These are phyloP conservation scores for Leccinellum rugosiceps DNA, from an alignment of 768 basidiomycete genomes.

Conservation along the genomic window DNA sequence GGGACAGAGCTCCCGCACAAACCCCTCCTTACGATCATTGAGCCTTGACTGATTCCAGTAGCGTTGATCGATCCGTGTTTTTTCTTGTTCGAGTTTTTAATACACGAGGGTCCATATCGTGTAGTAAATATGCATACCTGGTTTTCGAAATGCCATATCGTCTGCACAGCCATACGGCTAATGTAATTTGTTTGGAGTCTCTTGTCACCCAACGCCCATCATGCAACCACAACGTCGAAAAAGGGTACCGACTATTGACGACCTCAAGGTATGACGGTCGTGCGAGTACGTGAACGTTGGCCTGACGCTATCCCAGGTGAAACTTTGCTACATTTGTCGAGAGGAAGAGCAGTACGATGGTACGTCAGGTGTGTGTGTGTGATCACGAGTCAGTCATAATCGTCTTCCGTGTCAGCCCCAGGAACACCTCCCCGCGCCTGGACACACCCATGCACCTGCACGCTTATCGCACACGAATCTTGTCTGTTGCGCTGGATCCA, in stretches of 20 bases:
- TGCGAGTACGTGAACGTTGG: not conserved
- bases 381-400: not conserved
- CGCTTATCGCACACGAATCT: conserved; percentile 74
- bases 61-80: conserved; percentile 3
- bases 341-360: conserved; percentile 63
- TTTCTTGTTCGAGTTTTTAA: not conserved
- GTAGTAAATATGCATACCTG: conserved; percentile 24
- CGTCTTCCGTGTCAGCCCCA: conserved; percentile 29
- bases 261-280: conserved; percentile 28
- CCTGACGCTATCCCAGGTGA: conserved; percentile 41
- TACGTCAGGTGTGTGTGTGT: conserved; percentile 9
- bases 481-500: conserved; percentile 82
- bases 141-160: conserved; percentile 12
- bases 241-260: conserved; percentile 32
- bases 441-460: conserved; percentile 81
- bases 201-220: not conserved
- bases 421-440: conserved; percentile 54
- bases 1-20: conserved; percentile 45
- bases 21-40: conserved; percentile 61
- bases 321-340: conserved; percentile 77
- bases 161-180: not conserved
- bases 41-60: conserved; percentile 10
- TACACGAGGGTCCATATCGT: conserved; percentile 9
- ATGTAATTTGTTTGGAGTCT: not conserved
- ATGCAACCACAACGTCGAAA: conserved; percentile 21